phyloP scores from a whole-genome alignment of 106 monocot species.

The Ottelia alismoides region DNA sequence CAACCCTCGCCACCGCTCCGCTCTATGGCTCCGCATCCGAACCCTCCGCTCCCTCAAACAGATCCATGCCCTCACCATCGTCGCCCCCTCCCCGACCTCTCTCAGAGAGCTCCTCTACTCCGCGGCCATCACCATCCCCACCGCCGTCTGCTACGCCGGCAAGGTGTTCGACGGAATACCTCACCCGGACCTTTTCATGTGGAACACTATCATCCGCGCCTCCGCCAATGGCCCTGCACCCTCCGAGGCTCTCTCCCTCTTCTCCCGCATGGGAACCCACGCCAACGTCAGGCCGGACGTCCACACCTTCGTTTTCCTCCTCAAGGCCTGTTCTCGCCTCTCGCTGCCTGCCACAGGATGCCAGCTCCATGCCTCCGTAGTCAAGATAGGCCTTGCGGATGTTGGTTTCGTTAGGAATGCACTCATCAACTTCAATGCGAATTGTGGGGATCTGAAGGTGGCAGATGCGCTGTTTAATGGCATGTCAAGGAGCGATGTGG shows the following conservation, averaged over 20 bases:
- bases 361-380: slow-evolving; percentile 41
- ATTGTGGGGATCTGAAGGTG: slow-evolving; percentile 30
- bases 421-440: slow-evolving; percentile 53
- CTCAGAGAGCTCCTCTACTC: slow-evolving; percentile 48
- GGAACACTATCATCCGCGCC: slow-evolving; percentile 71
- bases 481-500: slow-evolving; percentile 23
- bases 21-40: slow-evolving; percentile 33
- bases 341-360: slow-evolving; percentile 13
- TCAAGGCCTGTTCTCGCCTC: slow-evolving; percentile 43
- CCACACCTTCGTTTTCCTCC: slow-evolving; percentile 69
- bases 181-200: slow-evolving; percentile 53
- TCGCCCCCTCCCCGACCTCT: slow-evolving; percentile 20
- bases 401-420: slow-evolving; percentile 39
- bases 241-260: slow-evolving; percentile 35
- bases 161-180: slow-evolving; percentile 41
- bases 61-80: slow-evolving; percentile 36
- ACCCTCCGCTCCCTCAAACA: slow-evolving; percentile 45
- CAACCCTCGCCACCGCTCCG: slow-evolving; percentile 16
- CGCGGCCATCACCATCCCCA: slow-evolving; percentile 27
- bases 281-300: slow-evolving; percentile 25
- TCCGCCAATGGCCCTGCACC: slow-evolving; percentile 41
- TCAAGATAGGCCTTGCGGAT: slow-evolving; percentile 24
- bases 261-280: slow-evolving; percentile 16
- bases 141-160: slow-evolving; percentile 31
- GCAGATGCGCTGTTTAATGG: slow-evolving; percentile 32